Evolutionary conservation across 148 eudicot genomes (phyloP), one percentile per base, ranked within the genome.

Genomic region (Rhododendron kiyosumense): DNA sequence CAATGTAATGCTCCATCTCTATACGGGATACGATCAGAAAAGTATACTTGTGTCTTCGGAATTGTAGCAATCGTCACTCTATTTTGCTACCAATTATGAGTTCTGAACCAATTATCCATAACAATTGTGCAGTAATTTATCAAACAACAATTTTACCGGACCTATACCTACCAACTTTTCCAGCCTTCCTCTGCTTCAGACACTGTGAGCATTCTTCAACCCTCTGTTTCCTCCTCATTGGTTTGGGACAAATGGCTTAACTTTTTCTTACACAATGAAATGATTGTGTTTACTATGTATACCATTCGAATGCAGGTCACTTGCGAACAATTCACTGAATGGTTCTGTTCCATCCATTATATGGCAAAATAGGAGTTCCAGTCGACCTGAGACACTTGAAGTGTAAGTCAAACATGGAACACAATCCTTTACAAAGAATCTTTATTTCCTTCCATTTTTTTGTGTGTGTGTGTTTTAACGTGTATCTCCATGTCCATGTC

Each of bases 301-400:
- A 24, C 57, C 52, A 54, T 32, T 80, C 65, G 81, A 59, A 81
- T 92, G 89, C 94, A 94, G 98, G 87, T 90, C 91, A 63, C 87
- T 94, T 48, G 89, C 84, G 3, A 88, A 90, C 87, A 94, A 94
- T 87, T 78, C 81, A 51, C 87, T 94, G 46, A 88, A 38, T 87
- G 98, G 98, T 81, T 91, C 95, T 82, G 87, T 94, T 86, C 88
- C 93, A 85, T 90, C 94, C 63, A 67, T 32, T 34, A 89, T 93
- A 77, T 94, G 97, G 98, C 90, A 86, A 65, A 93, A 89, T 87
- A 89, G 88, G 86, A 87, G 84, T 83, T 75, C 89, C 20, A 91
- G 86, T 67, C 82, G 28, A 78, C 76, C 82, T 41, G 90, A 86
- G 84, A 88, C 14, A 24, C 89, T 94, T 45, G 48, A 75, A 59